phyloP scores from a whole-genome alignment of 2,329 filamentous ascomycete genomes.

The Leptographium lundbergii region DNA sequence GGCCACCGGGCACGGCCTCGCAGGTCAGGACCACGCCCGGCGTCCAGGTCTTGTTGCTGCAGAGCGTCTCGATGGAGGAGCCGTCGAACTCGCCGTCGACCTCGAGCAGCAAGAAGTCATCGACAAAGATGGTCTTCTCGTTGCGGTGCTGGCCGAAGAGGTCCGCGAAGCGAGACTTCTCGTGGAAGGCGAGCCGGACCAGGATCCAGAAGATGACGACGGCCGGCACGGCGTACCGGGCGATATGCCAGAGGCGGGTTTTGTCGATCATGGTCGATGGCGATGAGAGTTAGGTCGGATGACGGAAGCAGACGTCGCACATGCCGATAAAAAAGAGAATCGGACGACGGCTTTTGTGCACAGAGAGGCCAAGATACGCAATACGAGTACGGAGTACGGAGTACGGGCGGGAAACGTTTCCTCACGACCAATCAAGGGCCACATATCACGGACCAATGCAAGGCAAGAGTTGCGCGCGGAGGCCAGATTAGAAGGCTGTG shows the following conservation, averaged over 20 bases:
- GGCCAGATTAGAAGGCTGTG: not conserved
- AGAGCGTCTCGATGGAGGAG: conserved; percentile 19
- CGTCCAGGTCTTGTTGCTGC: conserved; percentile 25
- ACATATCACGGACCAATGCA: not conserved
- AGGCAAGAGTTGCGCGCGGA: not conserved
- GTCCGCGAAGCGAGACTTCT: conserved; percentile 4
- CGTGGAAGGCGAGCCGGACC: conserved; percentile 9
- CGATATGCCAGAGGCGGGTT: conserved; percentile 15
- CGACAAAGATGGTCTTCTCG: conserved; percentile 21
- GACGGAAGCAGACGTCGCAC: not conserved
- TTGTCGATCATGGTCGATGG: conserved; percentile 15
- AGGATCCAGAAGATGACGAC: conserved; percentile 16
- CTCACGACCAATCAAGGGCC: not conserved
- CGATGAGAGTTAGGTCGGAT: not conserved
- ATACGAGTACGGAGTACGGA: not conserved
- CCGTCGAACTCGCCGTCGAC: conserved; percentile 21
- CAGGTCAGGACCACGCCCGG: conserved; percentile 29
- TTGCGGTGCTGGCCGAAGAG: conserved; percentile 19
- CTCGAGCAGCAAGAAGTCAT: conserved; percentile 21
- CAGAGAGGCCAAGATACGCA: not conserved
- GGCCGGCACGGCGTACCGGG: conserved; percentile 14
- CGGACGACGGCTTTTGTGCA: not conserved
- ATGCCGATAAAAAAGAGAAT: not conserved
- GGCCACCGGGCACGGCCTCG: conserved; percentile 27
- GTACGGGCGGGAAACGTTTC: not conserved